Evolutionary conservation across 176 grass and related monocot genomes (phyloP), one percentile per base, ranked within the genome.

Genomic region (Carex myosuroides): DNA sequence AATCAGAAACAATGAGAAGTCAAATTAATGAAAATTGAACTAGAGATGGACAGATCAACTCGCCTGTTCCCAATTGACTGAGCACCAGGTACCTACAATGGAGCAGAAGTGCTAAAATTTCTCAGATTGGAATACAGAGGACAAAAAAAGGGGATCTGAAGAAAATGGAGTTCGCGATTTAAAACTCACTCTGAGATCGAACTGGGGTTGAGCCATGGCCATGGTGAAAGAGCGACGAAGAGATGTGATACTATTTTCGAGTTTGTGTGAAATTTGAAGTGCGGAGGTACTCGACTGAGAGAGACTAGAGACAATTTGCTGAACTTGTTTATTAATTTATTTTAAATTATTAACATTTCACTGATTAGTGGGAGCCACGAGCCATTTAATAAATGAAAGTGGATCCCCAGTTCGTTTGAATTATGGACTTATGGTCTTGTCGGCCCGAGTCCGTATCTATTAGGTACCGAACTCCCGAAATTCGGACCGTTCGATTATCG

Each of bases 61-160:
- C 54, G 91, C 91, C 96, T 80, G 84, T 93, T 95, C 79, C 86
- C 81, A 85, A 84, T 88, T 22, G 86, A 70, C 44, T 83, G 39
- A 85, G 68, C 84, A 70, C 88, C 83, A 81, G 88, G 62, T 58
- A 88, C 85, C 97, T 99, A 88, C 97, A 99, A 92, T 96, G 89
- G 61, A 72, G 16, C 56, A 75, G 11, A 35, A 75, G 39, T 39
- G 24, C 67, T 12, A 84, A 46, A 83, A 83, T 32, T 83, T 79
- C 13, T 84, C 73, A 85, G 55, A 81, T 16, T 80, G 64, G 39
- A 71, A 58, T n/a, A 57, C 39, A n/a, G 54, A 11, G 5, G 26
- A 64, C 2, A 60, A 2, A 10, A 65, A 30, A 71, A 64, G 73
- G 50, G 80, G 88, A 90, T 90, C 89, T 88, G 73, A 70, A 53